Percentiles rank a stretch among this genome's conserved stretches.
Conservation (phyloP, 768 basidiomycete species). For the Boletus fagicola region DNA sequence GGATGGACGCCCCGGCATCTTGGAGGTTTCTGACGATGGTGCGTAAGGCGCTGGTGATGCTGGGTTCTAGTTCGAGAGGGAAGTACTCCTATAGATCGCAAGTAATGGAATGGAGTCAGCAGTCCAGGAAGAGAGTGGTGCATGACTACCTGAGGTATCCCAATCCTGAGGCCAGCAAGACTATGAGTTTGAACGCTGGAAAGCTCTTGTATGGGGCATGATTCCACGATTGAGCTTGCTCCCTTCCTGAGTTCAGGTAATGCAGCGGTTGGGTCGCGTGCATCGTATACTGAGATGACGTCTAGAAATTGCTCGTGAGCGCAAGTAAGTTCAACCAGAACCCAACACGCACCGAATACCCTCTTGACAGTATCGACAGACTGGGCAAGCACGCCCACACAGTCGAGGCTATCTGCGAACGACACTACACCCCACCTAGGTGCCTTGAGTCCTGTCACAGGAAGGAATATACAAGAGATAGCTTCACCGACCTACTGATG, state of each 20-base stretch:
- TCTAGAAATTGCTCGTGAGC: conserved; percentile 27
- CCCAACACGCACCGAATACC: conserved; percentile 55
- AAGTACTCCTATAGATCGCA: conserved; percentile 64
- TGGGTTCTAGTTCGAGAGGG: conserved; percentile 57
- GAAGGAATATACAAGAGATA: not conserved
- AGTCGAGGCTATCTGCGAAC: conserved; percentile 94
- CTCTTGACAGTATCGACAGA: conserved; percentile 46
- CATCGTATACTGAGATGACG: conserved; percentile 48
- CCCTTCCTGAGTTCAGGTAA: conserved; percentile 37
- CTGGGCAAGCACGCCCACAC: conserved; percentile 78
- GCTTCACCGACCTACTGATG: conserved; percentile 65
- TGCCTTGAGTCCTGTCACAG: conserved; percentile 6
- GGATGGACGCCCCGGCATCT: conserved; percentile 59
- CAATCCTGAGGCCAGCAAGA: conserved; percentile 61
- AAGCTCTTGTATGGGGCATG: not conserved
- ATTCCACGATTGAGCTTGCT: conserved; percentile 31
- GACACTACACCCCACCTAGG: conserved; percentile 85
- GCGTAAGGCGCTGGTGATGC: conserved; percentile 47
- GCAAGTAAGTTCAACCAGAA: not conserved
- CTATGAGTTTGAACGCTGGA: conserved; percentile 2
- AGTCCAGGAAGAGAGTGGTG: not conserved
- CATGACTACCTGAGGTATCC: conserved; percentile 65
- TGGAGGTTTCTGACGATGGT: conserved; percentile 41
- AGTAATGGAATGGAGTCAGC: not conserved
- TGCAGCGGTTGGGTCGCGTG: conserved; percentile 73